Conservation (phyloP, 768 basidiomycete genomes). For the Hebeloma cylindrosporum region DNA sequence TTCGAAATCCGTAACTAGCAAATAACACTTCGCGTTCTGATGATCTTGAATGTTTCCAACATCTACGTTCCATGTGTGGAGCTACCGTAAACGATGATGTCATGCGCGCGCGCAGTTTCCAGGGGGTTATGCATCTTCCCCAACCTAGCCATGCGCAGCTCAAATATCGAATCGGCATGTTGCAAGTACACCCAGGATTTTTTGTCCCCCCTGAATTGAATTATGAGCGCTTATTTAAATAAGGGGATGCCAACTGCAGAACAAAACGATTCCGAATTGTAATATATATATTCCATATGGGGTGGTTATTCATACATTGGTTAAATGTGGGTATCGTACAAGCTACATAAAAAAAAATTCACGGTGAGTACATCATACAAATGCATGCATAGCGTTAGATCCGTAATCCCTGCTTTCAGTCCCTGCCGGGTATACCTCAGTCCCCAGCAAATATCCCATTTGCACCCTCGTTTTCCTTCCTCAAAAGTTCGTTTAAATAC, state of each 20-base stretch:
- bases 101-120: no score
- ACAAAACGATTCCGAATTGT: background rate
- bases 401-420: background rate
- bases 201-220: no score
- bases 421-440: conserved; percentile 7
- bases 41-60: no score
- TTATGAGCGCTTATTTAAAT: no score
- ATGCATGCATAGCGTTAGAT: conserved; percentile 12
- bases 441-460: conserved; percentile 20
- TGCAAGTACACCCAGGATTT: no score
- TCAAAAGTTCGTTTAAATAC: conserved; percentile 69
- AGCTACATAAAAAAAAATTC: conserved; percentile 18
- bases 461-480: conserved; percentile 40
- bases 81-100: no score
- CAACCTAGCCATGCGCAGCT: no score
- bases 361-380: conserved; percentile 16
- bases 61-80: no score
- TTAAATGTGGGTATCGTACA: conserved; percentile 21
- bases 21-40: no score
- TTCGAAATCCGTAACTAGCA: conserved; percentile 1
- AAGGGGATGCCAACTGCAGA: no score
- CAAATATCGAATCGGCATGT: no score
- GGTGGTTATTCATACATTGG: conserved; percentile 17
- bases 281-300: conserved; percentile 8
- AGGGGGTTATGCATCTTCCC: no score